These are phyloP conservation scores for Calocera viscosa DNA, from an alignment of 768 basidiomycete genomes.

Conservation along the genomic window DNA sequence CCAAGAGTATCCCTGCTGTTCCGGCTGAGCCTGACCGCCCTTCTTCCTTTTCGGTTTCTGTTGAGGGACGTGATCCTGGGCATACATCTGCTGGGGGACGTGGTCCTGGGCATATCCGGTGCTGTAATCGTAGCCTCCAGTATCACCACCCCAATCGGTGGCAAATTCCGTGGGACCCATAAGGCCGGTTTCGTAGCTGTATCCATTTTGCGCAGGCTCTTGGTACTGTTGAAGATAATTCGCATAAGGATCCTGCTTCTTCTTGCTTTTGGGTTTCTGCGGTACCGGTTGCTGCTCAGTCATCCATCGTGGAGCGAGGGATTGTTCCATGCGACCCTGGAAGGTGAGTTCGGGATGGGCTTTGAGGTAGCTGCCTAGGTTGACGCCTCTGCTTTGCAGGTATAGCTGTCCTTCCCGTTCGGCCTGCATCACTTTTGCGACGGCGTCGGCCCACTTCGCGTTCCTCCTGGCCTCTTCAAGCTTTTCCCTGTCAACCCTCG, in stretches of 20 bases:
- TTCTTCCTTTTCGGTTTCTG: background rate
- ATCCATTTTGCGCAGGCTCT: background rate
- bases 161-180: background rate
- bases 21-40: background rate
- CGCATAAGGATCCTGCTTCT: background rate
- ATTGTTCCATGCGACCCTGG: background rate
- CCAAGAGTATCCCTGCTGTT: background rate
- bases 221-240: background rate
- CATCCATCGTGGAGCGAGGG: background rate
- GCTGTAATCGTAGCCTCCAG: no score
- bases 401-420: background rate
- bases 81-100: background rate
- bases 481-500: background rate
- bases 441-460: background rate
- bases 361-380: background rate
- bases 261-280: background rate
- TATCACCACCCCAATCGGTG: background rate
- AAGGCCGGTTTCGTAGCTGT: background rate
- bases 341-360: background rate
- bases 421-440: background rate
- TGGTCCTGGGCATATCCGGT: background rate
- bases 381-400: background rate
- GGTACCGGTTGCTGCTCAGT: background rate
- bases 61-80: background rate
- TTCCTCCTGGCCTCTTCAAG: background rate